Percentiles rank a stretch among this genome's conserved stretches.
Evolutionary conservation across 345 rosid species (phyloP).

Genomic region (Sonneratia alba): DNA sequence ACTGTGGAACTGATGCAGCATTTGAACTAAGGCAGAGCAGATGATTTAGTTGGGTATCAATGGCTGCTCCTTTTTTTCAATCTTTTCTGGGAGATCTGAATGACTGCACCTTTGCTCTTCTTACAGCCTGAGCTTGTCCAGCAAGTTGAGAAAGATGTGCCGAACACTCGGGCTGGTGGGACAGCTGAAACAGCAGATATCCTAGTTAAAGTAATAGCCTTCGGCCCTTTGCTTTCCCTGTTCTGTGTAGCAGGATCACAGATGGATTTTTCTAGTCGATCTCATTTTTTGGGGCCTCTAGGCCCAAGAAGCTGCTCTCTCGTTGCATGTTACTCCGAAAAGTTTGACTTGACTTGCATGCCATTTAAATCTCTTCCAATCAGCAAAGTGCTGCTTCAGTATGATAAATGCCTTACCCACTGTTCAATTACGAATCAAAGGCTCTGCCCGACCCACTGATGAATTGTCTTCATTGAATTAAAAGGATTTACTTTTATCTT

Average conservation of each 20-base stretch:
- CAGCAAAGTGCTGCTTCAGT: neutral
- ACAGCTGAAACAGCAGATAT: slow-evolving; percentile 69
- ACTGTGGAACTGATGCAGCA: too few species aligned
- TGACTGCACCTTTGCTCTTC: slow-evolving; percentile 7
- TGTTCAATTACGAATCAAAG: neutral
- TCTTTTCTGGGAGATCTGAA: neutral
- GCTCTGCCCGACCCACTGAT: neutral
- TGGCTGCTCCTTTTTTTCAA: neutral
- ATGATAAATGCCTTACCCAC: neutral
- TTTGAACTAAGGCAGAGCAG: too few species aligned
- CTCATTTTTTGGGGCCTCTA: neutral
- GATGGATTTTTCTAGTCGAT: neutral
- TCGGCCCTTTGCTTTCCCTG: neutral
- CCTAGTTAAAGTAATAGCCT: slow-evolving; percentile 20
- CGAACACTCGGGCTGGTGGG: slow-evolving; percentile 82
- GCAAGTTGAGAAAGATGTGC: slow-evolving; percentile 72
- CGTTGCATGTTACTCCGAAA: neutral
- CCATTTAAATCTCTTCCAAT: neutral
- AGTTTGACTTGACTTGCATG: neutral
- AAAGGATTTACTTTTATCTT: neutral
- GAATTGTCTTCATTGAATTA: neutral
- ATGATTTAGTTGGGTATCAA: too few species aligned
- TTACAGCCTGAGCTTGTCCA: slow-evolving; percentile 94
- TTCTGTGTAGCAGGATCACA: neutral
- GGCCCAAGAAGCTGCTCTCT: neutral